Conservation (phyloP, 2,329 filamentous ascomycete species). For the Epichloe typhina region DNA sequence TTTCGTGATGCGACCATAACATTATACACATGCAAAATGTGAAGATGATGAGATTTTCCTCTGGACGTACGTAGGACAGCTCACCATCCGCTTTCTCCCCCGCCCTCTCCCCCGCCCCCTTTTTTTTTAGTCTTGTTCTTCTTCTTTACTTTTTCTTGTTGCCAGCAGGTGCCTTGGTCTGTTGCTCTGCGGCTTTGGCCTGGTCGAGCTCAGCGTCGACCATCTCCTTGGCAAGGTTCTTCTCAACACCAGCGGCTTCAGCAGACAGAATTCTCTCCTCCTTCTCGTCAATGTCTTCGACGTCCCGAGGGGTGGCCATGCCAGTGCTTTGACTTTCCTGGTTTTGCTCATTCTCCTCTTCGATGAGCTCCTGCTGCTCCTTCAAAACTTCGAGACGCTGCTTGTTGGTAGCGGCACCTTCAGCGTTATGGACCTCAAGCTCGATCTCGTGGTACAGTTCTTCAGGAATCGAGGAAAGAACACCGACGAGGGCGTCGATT, state of each 20-base stretch:
- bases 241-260: constrained; percentile 32
- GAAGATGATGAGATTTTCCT: background rate
- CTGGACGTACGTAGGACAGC: no score
- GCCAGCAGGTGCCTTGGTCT: constrained; percentile 11
- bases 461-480: constrained; percentile 88
- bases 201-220: constrained; percentile 40
- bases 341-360: constrained; percentile 91
- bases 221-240: constrained; percentile 39
- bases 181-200: constrained; percentile 15
- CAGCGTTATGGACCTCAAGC: constrained; percentile 90
- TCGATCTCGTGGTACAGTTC: constrained; percentile 99
- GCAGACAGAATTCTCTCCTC: constrained; percentile 53
- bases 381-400: constrained; percentile 95
- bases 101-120: background rate
- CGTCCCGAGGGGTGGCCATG: constrained; percentile 65
- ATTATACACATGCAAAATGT: background rate
- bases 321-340: constrained; percentile 65
- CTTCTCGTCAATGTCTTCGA: constrained; percentile 89
- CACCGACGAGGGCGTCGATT: constrained; percentile 84
- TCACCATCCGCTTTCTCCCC: background rate
- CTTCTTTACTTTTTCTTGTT: constrained; percentile 1
- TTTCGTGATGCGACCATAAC: background rate
- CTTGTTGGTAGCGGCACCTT: constrained; percentile 96
- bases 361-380: constrained; percentile 96
- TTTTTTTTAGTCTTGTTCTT: background rate